Base-by-base conservation (phyloP, 2,329 filamentous ascomycete genomes). In the Penicillium digitatum region DNA sequence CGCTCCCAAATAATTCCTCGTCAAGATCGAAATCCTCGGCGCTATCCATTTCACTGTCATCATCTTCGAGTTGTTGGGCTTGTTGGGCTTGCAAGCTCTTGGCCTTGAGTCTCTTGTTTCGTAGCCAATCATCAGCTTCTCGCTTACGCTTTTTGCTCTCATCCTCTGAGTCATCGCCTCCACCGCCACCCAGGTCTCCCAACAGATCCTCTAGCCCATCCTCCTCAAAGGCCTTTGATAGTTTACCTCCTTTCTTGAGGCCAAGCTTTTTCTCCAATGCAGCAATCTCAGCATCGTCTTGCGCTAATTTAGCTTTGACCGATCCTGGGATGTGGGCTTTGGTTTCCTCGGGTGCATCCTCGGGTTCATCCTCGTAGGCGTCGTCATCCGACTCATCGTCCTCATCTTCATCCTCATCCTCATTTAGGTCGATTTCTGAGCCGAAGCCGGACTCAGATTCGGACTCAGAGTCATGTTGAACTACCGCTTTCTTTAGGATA, bases 281-380 rank as follows among this genome's bases (percentile, higher is more conserved):
- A 20, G 87, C 87, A 63, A 99, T 97, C 64, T 96, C 90, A 2
- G 86, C 89, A 66, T 97, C 91, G 55, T 99, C 93, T 58, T 89
- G 80, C 0, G 83, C 86, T 5, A 96, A 76, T 62, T 82, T 84
- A 3, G 86, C 81, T 66, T 81, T 83, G n/a, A 85, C 76, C 0
- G 63, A 65, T 56, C 66, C 68, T 0, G 77, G 72, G 24, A 74
- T 49, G 48, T 68, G 67, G 3, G 39, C 49, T 11, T 47, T 51
- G 3, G 51, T 54, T 10, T 64, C 60, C 49, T 63, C 14, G 12
- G 26, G 29, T 27, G 49, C 37, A 9, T 52, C 57, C 2, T 62
- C 56, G 32, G 26, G 29, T 32, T 54, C 37, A 8, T 52, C 57
- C 2, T 62, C 56, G 27, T 22, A 44, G 18, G 26, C 60, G 12